Evolutionary conservation across 371 early-diverging fungal species (phyloP).

Genomic region (Coemansia sp.): DNA sequence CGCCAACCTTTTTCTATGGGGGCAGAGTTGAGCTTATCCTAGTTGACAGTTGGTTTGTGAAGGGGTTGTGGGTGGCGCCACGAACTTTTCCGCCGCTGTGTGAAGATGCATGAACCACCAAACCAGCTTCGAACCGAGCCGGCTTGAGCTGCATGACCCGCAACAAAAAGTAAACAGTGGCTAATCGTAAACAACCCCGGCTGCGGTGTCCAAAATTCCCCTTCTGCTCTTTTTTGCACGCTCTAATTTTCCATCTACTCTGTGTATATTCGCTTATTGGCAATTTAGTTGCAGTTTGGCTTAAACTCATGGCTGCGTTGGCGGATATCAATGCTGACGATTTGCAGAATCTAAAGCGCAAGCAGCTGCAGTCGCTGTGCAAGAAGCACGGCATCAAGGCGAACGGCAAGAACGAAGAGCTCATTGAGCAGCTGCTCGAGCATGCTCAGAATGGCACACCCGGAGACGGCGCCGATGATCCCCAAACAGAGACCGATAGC

Average conservation of each 20-base stretch:
- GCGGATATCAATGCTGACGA: conserved; percentile 27
- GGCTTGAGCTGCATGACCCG: conserved; percentile 10
- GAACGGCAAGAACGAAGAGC: conserved; percentile 46
- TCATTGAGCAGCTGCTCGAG: conserved; percentile 27
- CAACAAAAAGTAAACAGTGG: conserved; percentile 22
- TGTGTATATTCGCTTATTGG: not conserved
- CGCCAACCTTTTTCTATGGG: not conserved
- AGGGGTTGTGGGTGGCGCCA: too few species aligned
- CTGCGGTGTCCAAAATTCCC: not conserved
- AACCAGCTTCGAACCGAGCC: not conserved
- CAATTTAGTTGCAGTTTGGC: not conserved
- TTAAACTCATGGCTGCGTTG: conserved; percentile 4
- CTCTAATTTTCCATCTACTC: not conserved
- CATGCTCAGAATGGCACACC: conserved; percentile 4
- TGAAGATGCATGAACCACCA: too few species aligned
- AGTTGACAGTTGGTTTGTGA: too few species aligned
- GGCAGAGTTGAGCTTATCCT: too few species aligned
- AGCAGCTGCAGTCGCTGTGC: conserved; percentile 47
- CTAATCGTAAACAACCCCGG: too few species aligned
- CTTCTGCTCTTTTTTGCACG: not conserved
- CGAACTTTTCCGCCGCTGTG: too few species aligned
- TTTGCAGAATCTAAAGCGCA: conserved; percentile 36
- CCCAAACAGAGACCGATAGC: not conserved
- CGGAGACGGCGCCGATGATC: not conserved
- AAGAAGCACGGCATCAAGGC: conserved; percentile 45